A percentile compares a stretch with the other conserved stretches of the same genome.
Conservation (phyloP, 148 eudicot genomes). For the Vaccinium vitisidaea region DNA sequence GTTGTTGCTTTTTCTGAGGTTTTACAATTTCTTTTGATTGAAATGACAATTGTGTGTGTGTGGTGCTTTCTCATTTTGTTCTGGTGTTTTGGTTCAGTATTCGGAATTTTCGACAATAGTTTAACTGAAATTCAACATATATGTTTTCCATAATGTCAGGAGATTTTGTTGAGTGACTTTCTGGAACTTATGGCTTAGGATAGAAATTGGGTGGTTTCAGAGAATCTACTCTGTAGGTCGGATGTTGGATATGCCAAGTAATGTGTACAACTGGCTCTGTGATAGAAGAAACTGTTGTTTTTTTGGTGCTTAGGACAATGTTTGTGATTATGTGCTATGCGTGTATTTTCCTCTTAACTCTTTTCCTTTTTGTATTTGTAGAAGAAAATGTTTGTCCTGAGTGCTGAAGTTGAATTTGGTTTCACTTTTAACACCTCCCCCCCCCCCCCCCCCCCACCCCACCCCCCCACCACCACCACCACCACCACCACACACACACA, state of each 20-base stretch:
- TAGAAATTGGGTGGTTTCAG: neutral
- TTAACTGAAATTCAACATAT: neutral
- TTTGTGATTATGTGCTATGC: no score
- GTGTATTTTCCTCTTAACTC: no score
- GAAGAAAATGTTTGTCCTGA: no score
- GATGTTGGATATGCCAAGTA: neutral
- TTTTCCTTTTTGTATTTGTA: no score
- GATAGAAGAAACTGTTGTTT: neutral
- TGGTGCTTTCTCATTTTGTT: neutral
- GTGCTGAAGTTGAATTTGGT: neutral
- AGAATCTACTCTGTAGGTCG: neutral
- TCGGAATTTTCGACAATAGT: neutral
- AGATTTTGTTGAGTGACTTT: neutral
- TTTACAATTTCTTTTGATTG: neutral
- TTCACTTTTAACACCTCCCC: neutral
- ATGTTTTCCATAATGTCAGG: neutral
- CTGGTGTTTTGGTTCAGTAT: neutral
- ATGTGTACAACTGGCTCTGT: neutral
- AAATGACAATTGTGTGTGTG: neutral
- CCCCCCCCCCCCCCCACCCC: no score
- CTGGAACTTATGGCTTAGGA: neutral
- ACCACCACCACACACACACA: no score
- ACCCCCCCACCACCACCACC: no score
- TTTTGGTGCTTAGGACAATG: no score
- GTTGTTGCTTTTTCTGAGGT: neutral